Conservation (phyloP, 306 rosid genomes). For the Fragaria ananassa region DNA sequence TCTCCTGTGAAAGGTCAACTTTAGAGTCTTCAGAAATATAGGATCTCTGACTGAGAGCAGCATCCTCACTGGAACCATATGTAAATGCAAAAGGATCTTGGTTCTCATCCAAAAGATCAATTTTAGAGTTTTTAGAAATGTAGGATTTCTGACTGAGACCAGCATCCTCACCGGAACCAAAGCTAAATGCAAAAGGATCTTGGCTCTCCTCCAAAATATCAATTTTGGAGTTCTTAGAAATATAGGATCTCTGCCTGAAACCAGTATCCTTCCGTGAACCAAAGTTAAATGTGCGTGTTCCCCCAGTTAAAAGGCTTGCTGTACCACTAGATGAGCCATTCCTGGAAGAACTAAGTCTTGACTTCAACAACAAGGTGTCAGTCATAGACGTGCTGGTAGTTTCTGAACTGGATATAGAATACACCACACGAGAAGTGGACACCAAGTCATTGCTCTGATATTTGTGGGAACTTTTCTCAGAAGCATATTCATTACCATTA, state of each 20-base stretch:
- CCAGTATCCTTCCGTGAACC: conserved; percentile 44
- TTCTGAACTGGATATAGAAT: conserved; percentile 48
- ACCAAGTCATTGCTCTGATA: conserved; percentile 36
- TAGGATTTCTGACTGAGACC: conserved; percentile 22
- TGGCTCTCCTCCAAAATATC: conserved; percentile 51
- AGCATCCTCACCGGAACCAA: conserved; percentile 42
- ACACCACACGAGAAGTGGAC: conserved; percentile 38
- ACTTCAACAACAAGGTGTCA: conserved; percentile 50
- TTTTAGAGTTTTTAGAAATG: conserved; percentile 29
- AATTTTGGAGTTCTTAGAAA: conserved; percentile 32
- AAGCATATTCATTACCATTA: conserved; percentile 23
- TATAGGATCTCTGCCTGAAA: conserved; percentile 12
- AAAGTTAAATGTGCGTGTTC: conserved; percentile 27
- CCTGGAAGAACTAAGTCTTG: conserved; percentile 57
- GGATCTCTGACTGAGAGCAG: conserved; percentile 22
- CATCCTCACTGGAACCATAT: conserved; percentile 43
- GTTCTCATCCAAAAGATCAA: conserved; percentile 48
- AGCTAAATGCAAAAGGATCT: conserved; percentile 62
- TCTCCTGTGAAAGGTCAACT: conserved; percentile 48
- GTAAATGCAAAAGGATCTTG: conserved; percentile 63
- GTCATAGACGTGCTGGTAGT: conserved; percentile 65
- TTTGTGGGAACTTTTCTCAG: conserved; percentile 42
- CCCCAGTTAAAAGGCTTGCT: conserved; percentile 43
- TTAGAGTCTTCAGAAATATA: conserved; percentile 33
- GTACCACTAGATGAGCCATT: conserved; percentile 62